Evolutionary conservation across 129 eudicot genomes (phyloP).

Genomic region (Solidago caesia): DNA sequence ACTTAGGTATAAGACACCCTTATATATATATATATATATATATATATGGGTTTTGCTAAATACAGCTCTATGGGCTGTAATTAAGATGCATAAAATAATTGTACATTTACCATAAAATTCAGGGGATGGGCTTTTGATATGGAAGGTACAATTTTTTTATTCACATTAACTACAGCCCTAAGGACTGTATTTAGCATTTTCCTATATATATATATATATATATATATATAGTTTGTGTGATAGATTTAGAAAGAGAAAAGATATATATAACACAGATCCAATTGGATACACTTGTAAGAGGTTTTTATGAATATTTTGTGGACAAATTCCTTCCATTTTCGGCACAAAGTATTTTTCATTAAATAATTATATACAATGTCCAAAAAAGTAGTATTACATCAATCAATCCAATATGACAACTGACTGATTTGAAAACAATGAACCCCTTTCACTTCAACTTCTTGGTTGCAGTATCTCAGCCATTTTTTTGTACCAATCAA

Average conservation of each 20-base stretch:
- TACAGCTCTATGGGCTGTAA: no score
- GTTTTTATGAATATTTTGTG: conserved; percentile 18
- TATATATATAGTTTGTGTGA: background rate
- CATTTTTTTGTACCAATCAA: background rate
- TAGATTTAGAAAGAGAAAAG: conserved; percentile 25
- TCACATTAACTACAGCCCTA: no score
- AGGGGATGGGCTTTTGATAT: no score
- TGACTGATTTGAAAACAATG: conserved; percentile 29
- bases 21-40: no score
- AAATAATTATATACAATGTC: background rate
- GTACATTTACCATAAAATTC: no score
- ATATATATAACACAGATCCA: conserved; percentile 14
- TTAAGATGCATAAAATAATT: no score
- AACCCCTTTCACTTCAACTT: conserved; percentile 10
- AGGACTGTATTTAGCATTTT: no score
- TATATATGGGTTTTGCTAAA: no score
- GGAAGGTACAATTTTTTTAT: no score
- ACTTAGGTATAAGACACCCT: no score
- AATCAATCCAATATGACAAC: conserved; percentile 25
- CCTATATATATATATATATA: no score
- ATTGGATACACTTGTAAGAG: conserved; percentile 16
- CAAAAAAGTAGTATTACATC: conserved; percentile 14
- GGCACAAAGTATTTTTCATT: conserved; percentile 18
- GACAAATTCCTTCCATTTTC: conserved; percentile 32
- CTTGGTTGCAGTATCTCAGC: conserved; percentile 29